Conservation (phyloP, 177 flowering plant species). For the Vitis hybrid region DNA sequence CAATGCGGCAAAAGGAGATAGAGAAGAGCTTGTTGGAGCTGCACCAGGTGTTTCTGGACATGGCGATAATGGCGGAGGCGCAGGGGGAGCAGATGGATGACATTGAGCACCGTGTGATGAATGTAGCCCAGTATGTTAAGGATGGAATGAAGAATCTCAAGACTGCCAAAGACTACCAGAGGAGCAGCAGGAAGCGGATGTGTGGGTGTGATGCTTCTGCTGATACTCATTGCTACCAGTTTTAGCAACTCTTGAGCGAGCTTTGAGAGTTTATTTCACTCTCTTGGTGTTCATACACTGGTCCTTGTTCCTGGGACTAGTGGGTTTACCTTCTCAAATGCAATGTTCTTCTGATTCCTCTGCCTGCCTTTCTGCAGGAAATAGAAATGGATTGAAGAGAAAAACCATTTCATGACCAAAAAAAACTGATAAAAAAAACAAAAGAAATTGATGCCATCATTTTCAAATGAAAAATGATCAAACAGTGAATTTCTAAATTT, state of each 20-base stretch:
- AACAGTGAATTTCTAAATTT: no score
- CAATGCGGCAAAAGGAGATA: conserved; percentile 74
- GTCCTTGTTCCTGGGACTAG: no score
- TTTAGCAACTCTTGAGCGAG: conserved; percentile 35
- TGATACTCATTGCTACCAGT: conserved; percentile 51
- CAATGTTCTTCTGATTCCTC: no score
- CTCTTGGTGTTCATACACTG: neutral
- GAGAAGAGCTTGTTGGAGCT: conserved; percentile 84
- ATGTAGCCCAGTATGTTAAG: conserved; percentile 67
- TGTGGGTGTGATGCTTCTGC: conserved; percentile 61
- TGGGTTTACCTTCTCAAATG: no score
- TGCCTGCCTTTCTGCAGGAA: no score
- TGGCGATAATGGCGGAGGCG: conserved; percentile 92
- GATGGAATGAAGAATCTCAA: conserved; percentile 68
- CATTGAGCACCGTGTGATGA: conserved; percentile 76
- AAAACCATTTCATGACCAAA: no score
- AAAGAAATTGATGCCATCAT: no score
- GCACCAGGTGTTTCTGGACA: conserved; percentile 87
- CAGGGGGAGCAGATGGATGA: conserved; percentile 92
- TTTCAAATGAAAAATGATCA: no score
- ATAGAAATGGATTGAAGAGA: no score
- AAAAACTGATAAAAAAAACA: no score
- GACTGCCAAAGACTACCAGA: conserved; percentile 68
- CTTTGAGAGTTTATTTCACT: neutral
- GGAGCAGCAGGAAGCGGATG: conserved; percentile 71